A percentile compares a stretch with the other conserved stretches of the same genome.
phyloP scores from a whole-genome alignment of 495 filamentous ascomycete species.

The Ramalina intermedia region DNA sequence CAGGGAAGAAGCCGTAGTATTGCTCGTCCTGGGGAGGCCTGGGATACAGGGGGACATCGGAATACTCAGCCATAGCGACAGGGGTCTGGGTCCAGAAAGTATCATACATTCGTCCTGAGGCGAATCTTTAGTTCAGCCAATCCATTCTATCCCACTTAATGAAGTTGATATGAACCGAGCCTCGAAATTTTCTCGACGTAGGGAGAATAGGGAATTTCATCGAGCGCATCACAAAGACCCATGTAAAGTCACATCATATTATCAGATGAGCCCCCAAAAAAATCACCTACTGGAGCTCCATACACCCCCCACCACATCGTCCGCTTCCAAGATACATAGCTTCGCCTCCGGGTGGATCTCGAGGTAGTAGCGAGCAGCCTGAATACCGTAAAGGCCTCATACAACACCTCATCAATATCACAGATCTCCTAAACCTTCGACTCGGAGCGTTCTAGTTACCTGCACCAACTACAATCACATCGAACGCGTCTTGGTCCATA shows the following conservation, averaged over 20 bases:
- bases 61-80: slow-evolving; percentile 15
- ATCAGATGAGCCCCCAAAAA: too few species aligned
- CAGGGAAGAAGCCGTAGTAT: slow-evolving; percentile 22
- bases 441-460: not conserved
- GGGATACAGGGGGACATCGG: slow-evolving; percentile 15
- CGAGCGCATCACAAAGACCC: not conserved
- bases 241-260: too few species aligned
- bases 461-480: slow-evolving; percentile 13
- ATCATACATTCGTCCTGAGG: slow-evolving; percentile 7
- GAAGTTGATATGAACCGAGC: not conserved
- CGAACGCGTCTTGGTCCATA: not conserved
- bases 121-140: not conserved
- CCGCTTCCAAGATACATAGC: slow-evolving; percentile 17
- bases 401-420: not conserved
- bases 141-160: not conserved
- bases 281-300: slow-evolving; percentile 17
- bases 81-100: slow-evolving; percentile 9
- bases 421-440: too few species aligned
- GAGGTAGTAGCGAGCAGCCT: slow-evolving; percentile 21
- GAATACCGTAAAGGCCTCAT: slow-evolving; percentile 18
- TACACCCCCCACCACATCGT: slow-evolving; percentile 18
- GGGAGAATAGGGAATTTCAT: not conserved
- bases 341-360: slow-evolving; percentile 15
- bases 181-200: too few species aligned
- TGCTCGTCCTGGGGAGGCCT: not conserved